A percentile compares a stretch with the other conserved stretches of the same genome.
Conservation (phyloP, 1,284 basidiomycete species). For the Trichosporon ovoides region DNA sequence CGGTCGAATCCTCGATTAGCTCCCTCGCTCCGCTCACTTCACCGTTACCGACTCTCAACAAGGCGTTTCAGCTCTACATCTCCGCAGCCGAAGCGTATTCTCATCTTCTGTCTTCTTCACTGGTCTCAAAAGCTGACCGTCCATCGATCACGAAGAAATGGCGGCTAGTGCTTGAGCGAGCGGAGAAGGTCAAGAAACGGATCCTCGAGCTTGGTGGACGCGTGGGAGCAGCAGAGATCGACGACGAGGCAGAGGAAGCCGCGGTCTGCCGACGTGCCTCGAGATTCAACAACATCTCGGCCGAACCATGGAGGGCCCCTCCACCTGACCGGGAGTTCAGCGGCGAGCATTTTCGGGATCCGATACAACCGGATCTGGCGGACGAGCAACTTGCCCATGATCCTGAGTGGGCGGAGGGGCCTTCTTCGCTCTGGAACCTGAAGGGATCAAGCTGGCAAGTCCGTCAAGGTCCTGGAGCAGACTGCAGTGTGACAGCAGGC, state of each 20-base stretch:
- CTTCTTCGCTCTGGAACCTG: slow-evolving; percentile 9
- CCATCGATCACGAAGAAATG: slow-evolving; percentile 39
- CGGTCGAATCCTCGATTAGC: slow-evolving; percentile 37
- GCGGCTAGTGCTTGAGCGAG: slow-evolving; percentile 60
- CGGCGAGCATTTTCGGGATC: slow-evolving; percentile 16
- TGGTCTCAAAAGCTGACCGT: slow-evolving; percentile 31
- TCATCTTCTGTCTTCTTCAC: slow-evolving; percentile 34
- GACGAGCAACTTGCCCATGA: slow-evolving; percentile 27
- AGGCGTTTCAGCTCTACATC: slow-evolving; percentile 44
- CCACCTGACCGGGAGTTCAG: slow-evolving; percentile 24
- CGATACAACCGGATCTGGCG: slow-evolving; percentile 28
- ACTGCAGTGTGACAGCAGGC: slow-evolving; percentile 87
- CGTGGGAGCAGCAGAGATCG: slow-evolving; percentile 46
- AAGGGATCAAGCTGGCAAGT: slow-evolving; percentile 47
- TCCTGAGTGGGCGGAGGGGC: slow-evolving; percentile 23
- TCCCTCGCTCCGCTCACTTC: slow-evolving; percentile 32
- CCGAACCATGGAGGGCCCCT: slow-evolving; percentile 22
- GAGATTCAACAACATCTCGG: slow-evolving; percentile 27
- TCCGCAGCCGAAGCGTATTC: slow-evolving; percentile 44
- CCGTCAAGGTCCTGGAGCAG: slow-evolving; percentile 74
- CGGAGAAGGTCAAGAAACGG: slow-evolving; percentile 75
- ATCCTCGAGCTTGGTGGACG: slow-evolving; percentile 52
- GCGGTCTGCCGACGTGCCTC: slow-evolving; percentile 27
- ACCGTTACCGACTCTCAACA: slow-evolving; percentile 36
- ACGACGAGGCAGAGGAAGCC: slow-evolving; percentile 41